Conservation (phyloP, 2,329 filamentous ascomycete species). For the Xylaria sp. region DNA sequence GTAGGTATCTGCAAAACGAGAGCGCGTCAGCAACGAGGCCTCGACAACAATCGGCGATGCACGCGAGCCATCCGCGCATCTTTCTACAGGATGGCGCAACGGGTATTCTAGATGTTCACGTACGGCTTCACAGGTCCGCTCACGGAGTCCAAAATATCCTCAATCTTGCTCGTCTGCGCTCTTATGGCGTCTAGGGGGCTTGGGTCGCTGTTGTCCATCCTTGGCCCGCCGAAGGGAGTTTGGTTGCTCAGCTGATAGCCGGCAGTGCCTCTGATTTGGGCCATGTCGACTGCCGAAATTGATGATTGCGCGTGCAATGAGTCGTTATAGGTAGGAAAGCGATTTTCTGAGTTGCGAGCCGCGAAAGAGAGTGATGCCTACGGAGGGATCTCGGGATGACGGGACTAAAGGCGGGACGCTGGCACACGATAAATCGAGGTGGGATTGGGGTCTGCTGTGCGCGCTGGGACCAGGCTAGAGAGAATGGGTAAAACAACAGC, state of each 20-base stretch:
- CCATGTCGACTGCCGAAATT: slow-evolving; percentile 48
- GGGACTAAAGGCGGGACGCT: slow-evolving; percentile 16
- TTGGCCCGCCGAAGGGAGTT: slow-evolving; percentile 74
- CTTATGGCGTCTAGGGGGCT: slow-evolving; percentile 88
- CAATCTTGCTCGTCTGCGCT: slow-evolving; percentile 97
- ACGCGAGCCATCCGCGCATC: slow-evolving; percentile 16
- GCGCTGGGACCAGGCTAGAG: slow-evolving; percentile 10
- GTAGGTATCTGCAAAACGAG: slow-evolving; percentile 75
- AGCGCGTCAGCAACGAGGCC: slow-evolving; percentile 41
- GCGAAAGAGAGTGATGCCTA: not conserved
- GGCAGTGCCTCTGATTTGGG: slow-evolving; percentile 70
- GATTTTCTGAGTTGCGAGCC: slow-evolving; percentile 5
- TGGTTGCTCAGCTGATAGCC: slow-evolving; percentile 85
- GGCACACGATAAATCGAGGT: not conserved
- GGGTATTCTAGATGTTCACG: slow-evolving; percentile 53
- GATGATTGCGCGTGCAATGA: slow-evolving; percentile 38
- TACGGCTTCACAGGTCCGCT: slow-evolving; percentile 96
- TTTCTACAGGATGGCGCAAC: not conserved
- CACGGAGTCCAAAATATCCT: slow-evolving; percentile 87
- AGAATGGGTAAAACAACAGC: no score
- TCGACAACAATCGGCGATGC: slow-evolving; percentile 7
- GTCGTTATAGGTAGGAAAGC: slow-evolving; percentile 38
- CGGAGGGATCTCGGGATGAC: slow-evolving; percentile 22
- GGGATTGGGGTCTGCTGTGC: slow-evolving; percentile 18
- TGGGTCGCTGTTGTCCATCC: slow-evolving; percentile 72